Conservation (phyloP, 2,329 filamentous ascomycete species). For the Phialemoniopsis sp. region DNA sequence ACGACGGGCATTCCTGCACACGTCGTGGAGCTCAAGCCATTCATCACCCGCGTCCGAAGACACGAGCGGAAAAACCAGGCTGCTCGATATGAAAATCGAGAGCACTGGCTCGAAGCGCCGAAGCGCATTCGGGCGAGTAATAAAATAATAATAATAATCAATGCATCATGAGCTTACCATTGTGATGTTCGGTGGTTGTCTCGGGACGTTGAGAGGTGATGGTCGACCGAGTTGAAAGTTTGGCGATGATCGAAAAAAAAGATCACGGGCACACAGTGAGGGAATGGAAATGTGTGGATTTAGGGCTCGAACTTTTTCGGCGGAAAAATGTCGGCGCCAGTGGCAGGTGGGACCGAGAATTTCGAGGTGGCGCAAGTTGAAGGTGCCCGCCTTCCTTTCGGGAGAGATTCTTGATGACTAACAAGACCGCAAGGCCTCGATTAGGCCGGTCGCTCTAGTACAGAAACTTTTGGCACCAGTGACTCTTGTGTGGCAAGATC, state of each 20-base stretch:
- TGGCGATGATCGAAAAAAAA: constrained; percentile 10
- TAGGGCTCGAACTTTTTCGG: too few relatives aligned
- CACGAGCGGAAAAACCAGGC: constrained; percentile 30
- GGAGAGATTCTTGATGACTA: too few relatives aligned
- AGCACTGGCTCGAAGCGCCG: constrained; percentile 10
- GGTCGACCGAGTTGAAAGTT: constrained; percentile 13
- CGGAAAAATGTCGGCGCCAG: too few relatives aligned
- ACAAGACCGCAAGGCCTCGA: too few relatives aligned
- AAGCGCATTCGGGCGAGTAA: constrained; percentile 17
- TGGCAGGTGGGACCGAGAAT: too few relatives aligned
- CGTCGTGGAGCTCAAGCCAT: constrained; percentile 58
- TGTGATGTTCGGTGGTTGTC: constrained; percentile 47
- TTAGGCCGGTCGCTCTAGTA: too few relatives aligned
- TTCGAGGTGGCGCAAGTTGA: too few relatives aligned
- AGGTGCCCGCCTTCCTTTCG: too few relatives aligned
- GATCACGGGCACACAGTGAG: constrained; percentile 4
- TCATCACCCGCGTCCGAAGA: constrained; percentile 50
- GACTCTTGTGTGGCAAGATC: too few relatives aligned
- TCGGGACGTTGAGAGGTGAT: constrained; percentile 41
- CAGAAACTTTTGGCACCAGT: too few relatives aligned
- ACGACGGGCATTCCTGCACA: constrained; percentile 50
- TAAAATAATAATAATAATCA: constrained; percentile 11
- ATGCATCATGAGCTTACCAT: constrained; percentile 56
- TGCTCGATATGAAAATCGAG: constrained; percentile 25
- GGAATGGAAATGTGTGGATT: constrained; percentile 10